Evolutionary conservation across 2,329 filamentous ascomycete species (phyloP).

Genomic region (Neonectria sp.): DNA sequence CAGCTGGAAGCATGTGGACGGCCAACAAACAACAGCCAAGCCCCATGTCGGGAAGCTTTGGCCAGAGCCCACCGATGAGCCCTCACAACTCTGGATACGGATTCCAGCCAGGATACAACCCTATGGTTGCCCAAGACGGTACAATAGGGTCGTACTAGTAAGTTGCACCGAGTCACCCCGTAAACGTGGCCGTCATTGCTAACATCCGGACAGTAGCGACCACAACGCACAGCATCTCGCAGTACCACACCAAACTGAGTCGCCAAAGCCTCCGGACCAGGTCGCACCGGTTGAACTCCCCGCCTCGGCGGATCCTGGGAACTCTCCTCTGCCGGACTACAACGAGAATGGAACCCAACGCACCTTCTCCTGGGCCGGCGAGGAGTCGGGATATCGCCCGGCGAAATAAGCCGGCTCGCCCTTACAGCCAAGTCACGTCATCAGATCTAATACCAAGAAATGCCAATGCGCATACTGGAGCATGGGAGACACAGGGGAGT

Average conservation of each 20-base stretch:
- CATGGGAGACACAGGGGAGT: constrained; percentile 15
- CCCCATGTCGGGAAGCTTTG: constrained; percentile 50
- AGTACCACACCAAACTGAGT: constrained; percentile 31
- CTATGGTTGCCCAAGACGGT: constrained; percentile 42
- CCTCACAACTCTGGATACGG: constrained; percentile 48
- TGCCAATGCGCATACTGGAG: constrained; percentile 9
- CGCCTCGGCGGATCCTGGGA: constrained; percentile 47
- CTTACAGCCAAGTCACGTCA: neutral
- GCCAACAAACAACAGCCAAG: constrained; percentile 40
- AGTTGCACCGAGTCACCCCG: constrained; percentile 28
- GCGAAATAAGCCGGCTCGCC: constrained; percentile 28
- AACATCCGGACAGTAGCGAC: constrained; percentile 31
- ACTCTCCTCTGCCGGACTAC: constrained; percentile 55
- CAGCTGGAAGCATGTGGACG: constrained; percentile 37
- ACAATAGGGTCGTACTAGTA: constrained; percentile 47
- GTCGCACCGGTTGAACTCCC: constrained; percentile 54
- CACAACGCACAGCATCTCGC: constrained; percentile 32
- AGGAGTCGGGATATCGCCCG: constrained; percentile 48
- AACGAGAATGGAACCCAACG: constrained; percentile 25
- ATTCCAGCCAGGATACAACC: constrained; percentile 32
- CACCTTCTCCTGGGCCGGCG: constrained; percentile 51
- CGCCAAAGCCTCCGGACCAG: constrained; percentile 40
- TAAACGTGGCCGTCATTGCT: constrained; percentile 6
- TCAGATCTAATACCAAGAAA: neutral
- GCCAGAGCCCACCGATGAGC: constrained; percentile 51